Evolutionary conservation across 2,329 filamentous ascomycete species (phyloP).

Genomic region (Arachnopeziza araneosa): DNA sequence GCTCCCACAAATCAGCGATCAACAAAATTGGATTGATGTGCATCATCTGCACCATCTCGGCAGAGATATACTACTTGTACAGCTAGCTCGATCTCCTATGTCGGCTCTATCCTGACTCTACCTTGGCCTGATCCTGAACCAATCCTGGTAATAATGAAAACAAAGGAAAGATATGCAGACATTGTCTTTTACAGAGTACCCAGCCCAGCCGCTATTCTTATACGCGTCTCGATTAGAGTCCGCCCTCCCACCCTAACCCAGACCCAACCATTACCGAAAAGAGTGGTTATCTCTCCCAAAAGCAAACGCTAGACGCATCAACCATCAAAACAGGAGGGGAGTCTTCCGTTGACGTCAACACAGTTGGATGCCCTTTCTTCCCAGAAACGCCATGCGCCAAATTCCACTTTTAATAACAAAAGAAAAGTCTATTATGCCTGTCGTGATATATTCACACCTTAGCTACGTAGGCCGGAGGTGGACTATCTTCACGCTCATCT

Average conservation of each 20-base stretch:
- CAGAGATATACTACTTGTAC: neutral
- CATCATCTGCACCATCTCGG: neutral
- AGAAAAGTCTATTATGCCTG: constrained; percentile 2
- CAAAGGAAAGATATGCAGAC: neutral
- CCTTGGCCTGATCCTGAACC: neutral
- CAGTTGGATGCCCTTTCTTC: neutral
- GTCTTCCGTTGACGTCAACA: constrained; percentile 6
- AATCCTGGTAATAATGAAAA: neutral
- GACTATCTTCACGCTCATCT: constrained; percentile 49
- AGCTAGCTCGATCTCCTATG: neutral
- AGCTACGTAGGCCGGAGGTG: constrained; percentile 56
- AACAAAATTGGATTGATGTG: neutral
- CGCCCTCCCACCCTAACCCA: neutral
- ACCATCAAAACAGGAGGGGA: constrained; percentile 15
- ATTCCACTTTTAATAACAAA: constrained; percentile 1
- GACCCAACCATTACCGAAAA: neutral
- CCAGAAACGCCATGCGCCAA: neutral
- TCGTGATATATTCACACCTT: constrained; percentile 11
- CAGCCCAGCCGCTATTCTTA: neutral
- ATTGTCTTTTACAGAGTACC: neutral
- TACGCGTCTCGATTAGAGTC: constrained; percentile 11
- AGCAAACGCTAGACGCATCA: constrained; percentile 20
- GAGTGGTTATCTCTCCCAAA: neutral
- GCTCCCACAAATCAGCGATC: neutral
- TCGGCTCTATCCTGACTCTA: neutral